Evolutionary conservation across 2,329 filamentous ascomycete species (phyloP), one percentile per base, ranked within the genome.

Genomic region (Stachybotrys elegans): DNA sequence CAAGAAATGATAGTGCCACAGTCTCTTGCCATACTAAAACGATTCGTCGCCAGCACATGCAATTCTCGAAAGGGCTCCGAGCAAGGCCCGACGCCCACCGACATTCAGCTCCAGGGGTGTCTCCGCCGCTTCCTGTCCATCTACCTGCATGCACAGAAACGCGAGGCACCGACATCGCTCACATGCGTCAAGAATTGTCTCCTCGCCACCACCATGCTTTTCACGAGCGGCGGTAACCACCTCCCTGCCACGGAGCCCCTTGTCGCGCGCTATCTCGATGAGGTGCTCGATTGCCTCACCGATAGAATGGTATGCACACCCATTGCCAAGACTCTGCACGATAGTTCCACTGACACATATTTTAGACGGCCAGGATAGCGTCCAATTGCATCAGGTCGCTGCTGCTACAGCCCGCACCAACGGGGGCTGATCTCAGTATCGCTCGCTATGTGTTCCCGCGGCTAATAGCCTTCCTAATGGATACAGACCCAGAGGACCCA

Each of bases 111-210:
- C 17, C 85, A 88, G 48, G 88, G 87, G 41, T 93, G 88, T 48
- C 72, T 96, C 9, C 81, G 85, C 22, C 83, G 88, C 5, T 93
- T 96, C 71, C 68, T 95, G 20, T 80, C 84, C 16, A 93, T 94
- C 43, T 82, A 90, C 52, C 73, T 86, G 19, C 74, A 86, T 51
- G 84, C 84, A 0, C 87, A 91, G 64, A 87, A 83, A 60, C 78
- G 87, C 32, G 86, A 91, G 57, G 67, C 63, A 8, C 83, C 91
- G 17, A 83, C 85, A 5, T 89, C 90, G 4, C 73, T 98, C 20
- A 73, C 85, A 2, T 95, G 90, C 61, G 92, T 96, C 57, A 96
- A 94, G 71, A 98, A 97, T 58, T 87, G 86, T 5, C 78, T 98
- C 5, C 74, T 98, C 39, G 88, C 90, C 1, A 84, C 86, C 38